Base-by-base conservation (phyloP, 768 basidiomycete genomes). In the Lentinula sp. region DNA sequence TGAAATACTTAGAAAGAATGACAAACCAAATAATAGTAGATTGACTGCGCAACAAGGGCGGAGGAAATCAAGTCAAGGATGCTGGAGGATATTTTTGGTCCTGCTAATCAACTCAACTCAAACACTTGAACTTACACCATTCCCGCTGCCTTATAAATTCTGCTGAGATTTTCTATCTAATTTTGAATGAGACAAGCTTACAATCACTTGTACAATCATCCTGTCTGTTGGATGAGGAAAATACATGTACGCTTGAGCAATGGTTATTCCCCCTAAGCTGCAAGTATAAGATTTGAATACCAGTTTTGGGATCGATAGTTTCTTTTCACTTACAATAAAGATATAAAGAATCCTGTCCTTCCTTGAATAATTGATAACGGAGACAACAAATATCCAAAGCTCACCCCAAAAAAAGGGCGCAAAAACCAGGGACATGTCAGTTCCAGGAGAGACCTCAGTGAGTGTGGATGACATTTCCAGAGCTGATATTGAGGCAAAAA, bases 21-120 rank as follows among this genome's bases (percentile, higher is more conserved):
- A n/a, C n/a, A n/a, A 53, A 78, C 79, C 59, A 79, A 65, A 60
- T 81, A 81, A 62, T 77, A 77, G 64, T 78, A 79, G 33, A 81
- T 68, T 2, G 77, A 77, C 63, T 80, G 76, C 2, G 76, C 77
- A 9, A 78, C 72, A 12, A 81, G 67, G 23, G 67, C 67, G 1
- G 78, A 76, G 1, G 78, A 79, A 0, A 68, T 59, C 7, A 80
- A 48, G 48, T 81, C 79, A 23, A 80, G 66, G 32, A 71, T 45
- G 28, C 67, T 72, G n/a, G 36, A 9, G 28, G 13, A 16, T 32
- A 4, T 6, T 2, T 18, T 58, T 15, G 37, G 32, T 33, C 10
- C 52, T 12, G 28, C 46, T 16, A 33, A 13, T 12, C 6, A 23
- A 13, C 12, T 20, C 6, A 43, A 13, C 39, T 37, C 1, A 13